phyloP scores from a whole-genome alignment of 495 filamentous ascomycete genomes.

The Penicillium bialowiezense region DNA sequence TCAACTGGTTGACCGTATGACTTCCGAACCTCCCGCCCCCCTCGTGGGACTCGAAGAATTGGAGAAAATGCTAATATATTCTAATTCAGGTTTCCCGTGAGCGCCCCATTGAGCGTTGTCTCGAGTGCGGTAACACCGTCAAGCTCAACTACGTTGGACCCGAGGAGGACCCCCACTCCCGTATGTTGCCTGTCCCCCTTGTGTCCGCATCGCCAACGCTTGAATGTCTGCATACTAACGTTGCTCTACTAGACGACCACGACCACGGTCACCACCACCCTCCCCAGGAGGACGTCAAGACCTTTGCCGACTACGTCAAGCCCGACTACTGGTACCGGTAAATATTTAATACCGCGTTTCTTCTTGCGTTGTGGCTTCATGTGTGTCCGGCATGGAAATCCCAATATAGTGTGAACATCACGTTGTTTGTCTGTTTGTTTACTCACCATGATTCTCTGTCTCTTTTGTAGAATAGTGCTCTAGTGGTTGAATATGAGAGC shows the following conservation, averaged over 20 bases:
- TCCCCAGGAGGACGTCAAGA: constrained; percentile 78
- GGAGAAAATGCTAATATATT: neutral
- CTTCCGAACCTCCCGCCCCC: neutral
- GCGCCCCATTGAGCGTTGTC: constrained; percentile 88
- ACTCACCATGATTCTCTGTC: constrained; percentile 25
- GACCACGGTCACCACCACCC: constrained; percentile 50
- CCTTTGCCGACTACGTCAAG: constrained; percentile 88
- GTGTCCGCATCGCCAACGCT: neutral
- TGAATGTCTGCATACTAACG: constrained; percentile 3
- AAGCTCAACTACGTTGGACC: constrained; percentile 97
- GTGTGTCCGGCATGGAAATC: constrained; percentile 7
- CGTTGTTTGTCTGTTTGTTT: constrained; percentile 21
- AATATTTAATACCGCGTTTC: constrained; percentile 21
- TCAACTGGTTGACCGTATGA: constrained; percentile 85
- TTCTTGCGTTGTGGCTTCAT: constrained; percentile 6
- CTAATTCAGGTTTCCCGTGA: constrained; percentile 70
- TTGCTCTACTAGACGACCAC: constrained; percentile 37
- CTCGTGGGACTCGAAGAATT: neutral
- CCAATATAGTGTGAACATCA: constrained; percentile 11
- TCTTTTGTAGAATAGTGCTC: constrained; percentile 47
- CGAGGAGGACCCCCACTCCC: constrained; percentile 61
- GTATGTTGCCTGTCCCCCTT: constrained; percentile 25
- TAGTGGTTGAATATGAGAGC: constrained; percentile 38
- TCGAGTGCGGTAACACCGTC: constrained; percentile 91
- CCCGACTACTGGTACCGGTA: constrained; percentile 81